Conservation (phyloP, 2,329 filamentous ascomycete species). For the Spiromastix sp. region DNA sequence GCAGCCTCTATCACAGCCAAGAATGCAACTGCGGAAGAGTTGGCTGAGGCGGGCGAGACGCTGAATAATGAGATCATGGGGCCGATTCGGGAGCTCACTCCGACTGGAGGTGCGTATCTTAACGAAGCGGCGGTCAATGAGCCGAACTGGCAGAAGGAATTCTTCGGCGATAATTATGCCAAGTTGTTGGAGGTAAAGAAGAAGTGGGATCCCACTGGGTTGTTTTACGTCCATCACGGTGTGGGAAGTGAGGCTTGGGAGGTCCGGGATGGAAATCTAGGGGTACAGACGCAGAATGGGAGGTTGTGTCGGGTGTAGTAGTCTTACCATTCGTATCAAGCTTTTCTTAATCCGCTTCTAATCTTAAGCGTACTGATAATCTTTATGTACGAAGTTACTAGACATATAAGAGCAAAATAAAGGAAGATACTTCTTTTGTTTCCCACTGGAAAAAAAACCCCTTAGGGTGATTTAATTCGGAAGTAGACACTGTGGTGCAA, state of each 20-base stretch:
- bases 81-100: constrained; percentile 25
- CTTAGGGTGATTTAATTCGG: no score
- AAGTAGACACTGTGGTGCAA: no score
- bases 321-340: no score
- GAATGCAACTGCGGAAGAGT: constrained; percentile 7
- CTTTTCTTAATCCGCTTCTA: no score
- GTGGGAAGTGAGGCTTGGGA: constrained; percentile 39
- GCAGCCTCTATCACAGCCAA: neutral
- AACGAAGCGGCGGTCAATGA: constrained; percentile 28
- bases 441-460: no score
- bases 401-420: no score
- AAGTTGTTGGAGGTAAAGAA: constrained; percentile 26
- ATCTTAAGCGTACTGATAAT: no score
- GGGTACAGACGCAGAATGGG: constrained; percentile 25
- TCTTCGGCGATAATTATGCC: constrained; percentile 32
- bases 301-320: constrained; percentile 30
- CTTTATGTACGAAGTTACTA: no score
- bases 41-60: neutral
- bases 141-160: constrained; percentile 28
- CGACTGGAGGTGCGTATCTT: constrained; percentile 28
- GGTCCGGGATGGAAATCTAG: constrained; percentile 21
- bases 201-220: constrained; percentile 28
- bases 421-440: no score
- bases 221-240: constrained; percentile 38
- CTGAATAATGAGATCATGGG: constrained; percentile 28